Evolutionary conservation across 2,329 filamentous ascomycete genomes (phyloP).

Genomic region (Metarhizium humberi): DNA sequence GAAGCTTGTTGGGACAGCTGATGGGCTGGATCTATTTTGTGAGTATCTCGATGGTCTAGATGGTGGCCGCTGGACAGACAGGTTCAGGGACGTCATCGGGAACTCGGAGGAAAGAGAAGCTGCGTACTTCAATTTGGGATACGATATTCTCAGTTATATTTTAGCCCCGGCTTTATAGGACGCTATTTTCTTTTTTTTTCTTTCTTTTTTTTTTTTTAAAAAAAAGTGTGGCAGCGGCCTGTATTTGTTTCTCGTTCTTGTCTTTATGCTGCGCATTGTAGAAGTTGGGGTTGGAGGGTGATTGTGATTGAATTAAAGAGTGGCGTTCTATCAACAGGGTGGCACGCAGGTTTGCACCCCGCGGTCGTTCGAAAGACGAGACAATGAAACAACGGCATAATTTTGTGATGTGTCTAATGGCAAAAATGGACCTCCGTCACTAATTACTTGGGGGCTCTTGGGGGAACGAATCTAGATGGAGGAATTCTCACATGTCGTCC

Average conservation of each 20-base stretch:
- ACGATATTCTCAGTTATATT: constrained; percentile 45
- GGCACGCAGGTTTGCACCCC: too few relatives aligned
- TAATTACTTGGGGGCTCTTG: too few relatives aligned
- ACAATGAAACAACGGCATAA: too few relatives aligned
- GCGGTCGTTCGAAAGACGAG: too few relatives aligned
- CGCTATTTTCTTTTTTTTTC: background rate
- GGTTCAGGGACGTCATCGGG: constrained; percentile 15
- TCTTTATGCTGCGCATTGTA: background rate
- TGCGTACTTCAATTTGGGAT: constrained; percentile 38
- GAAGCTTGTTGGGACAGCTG: constrained; percentile 24
- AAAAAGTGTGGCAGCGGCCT: background rate
- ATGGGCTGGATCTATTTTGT: constrained; percentile 30
- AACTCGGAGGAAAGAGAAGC: constrained; percentile 11
- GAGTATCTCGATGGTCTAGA: constrained; percentile 42
- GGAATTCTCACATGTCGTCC: too few relatives aligned
- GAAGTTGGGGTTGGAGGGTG: too few relatives aligned
- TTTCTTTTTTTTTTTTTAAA: background rate
- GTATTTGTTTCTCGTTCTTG: background rate
- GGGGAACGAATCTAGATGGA: too few relatives aligned
- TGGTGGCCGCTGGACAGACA: constrained; percentile 28
- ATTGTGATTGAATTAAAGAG: too few relatives aligned
- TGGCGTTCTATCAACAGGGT: too few relatives aligned
- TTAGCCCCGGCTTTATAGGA: constrained; percentile 38
- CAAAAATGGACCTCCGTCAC: too few relatives aligned
- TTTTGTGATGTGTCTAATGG: too few relatives aligned